Base-by-base conservation (phyloP, 768 basidiomycete species). In the Suillus brevipes region DNA sequence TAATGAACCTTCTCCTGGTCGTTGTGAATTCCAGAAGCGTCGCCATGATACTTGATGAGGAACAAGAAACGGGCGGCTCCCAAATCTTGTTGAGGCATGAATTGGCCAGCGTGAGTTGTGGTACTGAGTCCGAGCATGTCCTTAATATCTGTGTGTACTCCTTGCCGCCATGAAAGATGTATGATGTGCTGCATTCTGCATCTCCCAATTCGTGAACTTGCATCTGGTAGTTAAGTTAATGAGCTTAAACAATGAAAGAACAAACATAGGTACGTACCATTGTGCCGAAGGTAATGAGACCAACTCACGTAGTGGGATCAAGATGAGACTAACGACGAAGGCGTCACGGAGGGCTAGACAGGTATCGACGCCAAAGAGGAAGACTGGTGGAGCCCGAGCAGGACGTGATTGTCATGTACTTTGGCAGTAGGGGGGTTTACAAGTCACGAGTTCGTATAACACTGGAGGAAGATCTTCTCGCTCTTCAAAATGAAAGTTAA, bases 171-270 rank as follows among this genome's bases (percentile, higher is more conserved):
- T 96, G 90, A 88, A 99, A 99, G 64, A 99, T 97, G 77, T 97
- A 99, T 5, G 96, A 97, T 78, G 99, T 99, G 80, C 87, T 93
- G 80, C 96, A 99, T 75, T 97, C 92, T 2, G 89, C 85, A 72
- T 98, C 98, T 42, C 96, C 95, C 42, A 99, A 90, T 80, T 99
- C 97, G 77, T 99, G 97, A 2, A 99, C 94, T 90, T 97, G 95
- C 6, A 96, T 86, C 97, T 98, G 69, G 28, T 64, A 7, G 12
- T 25, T 1, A 3, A 14, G 4, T 6, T 6, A 13, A 5, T 50
- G 13, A 25, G 23, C 23, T 25, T 25, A 13, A 13, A 14, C 14
- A 4, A 25, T 7, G 23, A n/a, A 23, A 49, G n/a, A 49, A 49
- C 3, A 49, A 23, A 23, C 4, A 49, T 5, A 6, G 14, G 6